These are phyloP conservation scores for Buddleja alternifolia DNA, from an alignment of 257 asterid species.

Conservation along the genomic window DNA sequence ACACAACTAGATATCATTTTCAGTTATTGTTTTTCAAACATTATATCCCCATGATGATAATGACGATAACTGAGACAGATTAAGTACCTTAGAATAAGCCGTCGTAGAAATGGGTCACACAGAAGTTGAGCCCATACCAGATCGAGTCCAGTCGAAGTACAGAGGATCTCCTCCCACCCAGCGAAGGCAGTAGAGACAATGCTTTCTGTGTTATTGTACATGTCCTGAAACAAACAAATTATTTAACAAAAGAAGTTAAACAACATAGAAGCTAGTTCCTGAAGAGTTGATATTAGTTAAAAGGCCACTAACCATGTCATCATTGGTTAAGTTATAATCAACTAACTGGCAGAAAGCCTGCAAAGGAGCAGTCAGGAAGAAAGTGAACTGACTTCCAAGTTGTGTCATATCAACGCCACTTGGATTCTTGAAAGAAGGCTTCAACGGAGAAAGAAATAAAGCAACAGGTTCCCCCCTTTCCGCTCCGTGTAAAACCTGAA, in stretches of 20 bases:
- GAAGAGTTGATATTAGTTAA: constrained; percentile 10
- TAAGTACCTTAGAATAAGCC: constrained; percentile 82
- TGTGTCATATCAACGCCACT: constrained; percentile 49
- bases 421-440: constrained; percentile 70
- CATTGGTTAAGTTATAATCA: constrained; percentile 52
- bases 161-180: constrained; percentile 89
- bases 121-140: constrained; percentile 95
- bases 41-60: background rate
- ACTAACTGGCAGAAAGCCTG: constrained; percentile 91
- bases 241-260: constrained; percentile 30
- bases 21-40: background rate
- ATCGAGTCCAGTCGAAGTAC: constrained; percentile 75
- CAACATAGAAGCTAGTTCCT: constrained; percentile 9
- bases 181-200: constrained; percentile 77
- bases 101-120: constrained; percentile 81
- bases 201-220: constrained; percentile 49
- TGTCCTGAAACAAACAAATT: constrained; percentile 53
- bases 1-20: constrained; percentile 4
- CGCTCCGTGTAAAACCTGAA: constrained; percentile 88
- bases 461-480: constrained; percentile 92
- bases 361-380: constrained; percentile 86
- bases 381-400: constrained; percentile 89
- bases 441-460: constrained; percentile 83
- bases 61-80: constrained; percentile 21
- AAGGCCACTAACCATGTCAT: constrained; percentile 57